Conservation (phyloP, 108 stramenopile genomes). For the Parietichytrium sp. region DNA sequence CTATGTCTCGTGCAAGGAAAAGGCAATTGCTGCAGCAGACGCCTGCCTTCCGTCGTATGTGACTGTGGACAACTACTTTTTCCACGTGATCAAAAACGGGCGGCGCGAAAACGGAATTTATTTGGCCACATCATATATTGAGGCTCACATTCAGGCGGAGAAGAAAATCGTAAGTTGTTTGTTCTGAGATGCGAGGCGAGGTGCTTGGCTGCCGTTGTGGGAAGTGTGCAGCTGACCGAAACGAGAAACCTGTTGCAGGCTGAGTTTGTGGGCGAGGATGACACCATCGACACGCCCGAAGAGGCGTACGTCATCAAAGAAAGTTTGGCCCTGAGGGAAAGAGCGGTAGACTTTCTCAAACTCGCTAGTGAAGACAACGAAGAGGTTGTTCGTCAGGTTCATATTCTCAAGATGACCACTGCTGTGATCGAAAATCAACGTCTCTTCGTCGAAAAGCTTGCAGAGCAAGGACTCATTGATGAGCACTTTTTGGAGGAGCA, state of each 20-base stretch:
- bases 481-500: neutral
- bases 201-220: no score
- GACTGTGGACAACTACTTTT: neutral
- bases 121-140: neutral
- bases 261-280: neutral
- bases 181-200: no score
- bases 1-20: neutral
- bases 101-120: slow-evolving; percentile 28
- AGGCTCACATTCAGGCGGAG: neutral
- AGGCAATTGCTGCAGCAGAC: neutral
- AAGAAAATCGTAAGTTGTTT: neutral
- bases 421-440: neutral
- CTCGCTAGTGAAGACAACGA: neutral
- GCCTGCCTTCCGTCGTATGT: neutral
- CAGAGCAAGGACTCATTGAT: neutral
- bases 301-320: slow-evolving; percentile 6
- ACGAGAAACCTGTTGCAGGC: no score
- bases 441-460: neutral
- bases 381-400: neutral
- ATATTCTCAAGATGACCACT: neutral
- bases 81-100: neutral
- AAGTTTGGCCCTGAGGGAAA: neutral
- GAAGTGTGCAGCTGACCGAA: no score
- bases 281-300: neutral
- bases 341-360: neutral